A percentile compares a stretch with the other conserved stretches of the same genome.
Evolutionary conservation across 2,329 filamentous ascomycete genomes (phyloP).

Genomic region (Penicillium sp.): DNA sequence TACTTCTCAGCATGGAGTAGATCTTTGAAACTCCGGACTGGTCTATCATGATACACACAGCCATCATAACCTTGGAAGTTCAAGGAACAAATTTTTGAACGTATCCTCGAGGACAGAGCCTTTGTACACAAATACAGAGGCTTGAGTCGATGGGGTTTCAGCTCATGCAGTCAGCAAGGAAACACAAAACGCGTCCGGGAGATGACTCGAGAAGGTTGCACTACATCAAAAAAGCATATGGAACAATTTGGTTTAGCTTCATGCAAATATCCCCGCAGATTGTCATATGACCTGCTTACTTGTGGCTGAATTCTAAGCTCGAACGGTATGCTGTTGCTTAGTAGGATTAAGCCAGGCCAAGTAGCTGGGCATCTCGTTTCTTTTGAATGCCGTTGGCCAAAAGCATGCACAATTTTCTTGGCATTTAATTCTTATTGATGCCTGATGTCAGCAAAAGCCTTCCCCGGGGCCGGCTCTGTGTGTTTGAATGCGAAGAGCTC

Average conservation of each 20-base stretch:
- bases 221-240: background rate
- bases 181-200: background rate
- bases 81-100: background rate
- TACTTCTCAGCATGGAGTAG: too few species aligned
- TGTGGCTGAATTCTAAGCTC: conserved; percentile 7
- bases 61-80: too few species aligned
- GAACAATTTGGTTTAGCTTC: background rate
- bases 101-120: background rate
- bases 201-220: conserved; percentile 3
- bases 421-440: background rate
- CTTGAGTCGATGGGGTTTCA: background rate
- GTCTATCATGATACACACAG: too few species aligned
- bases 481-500: too few species aligned
- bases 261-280: background rate
- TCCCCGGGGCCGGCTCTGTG: background rate
- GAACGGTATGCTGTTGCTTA: background rate
- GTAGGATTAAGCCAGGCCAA: background rate
- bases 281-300: conserved; percentile 7
- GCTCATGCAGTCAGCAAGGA: conserved; percentile 11
- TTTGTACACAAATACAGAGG: background rate
- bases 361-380: background rate
- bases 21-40: too few species aligned
- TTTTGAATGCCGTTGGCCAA: background rate
- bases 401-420: background rate
- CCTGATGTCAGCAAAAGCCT: background rate